A percentile compares a stretch with the other conserved stretches of the same genome.
These are phyloP conservation scores for Papiliotrema terrestris DNA, from an alignment of 1,284 basidiomycete genomes.

Conservation along the genomic window DNA sequence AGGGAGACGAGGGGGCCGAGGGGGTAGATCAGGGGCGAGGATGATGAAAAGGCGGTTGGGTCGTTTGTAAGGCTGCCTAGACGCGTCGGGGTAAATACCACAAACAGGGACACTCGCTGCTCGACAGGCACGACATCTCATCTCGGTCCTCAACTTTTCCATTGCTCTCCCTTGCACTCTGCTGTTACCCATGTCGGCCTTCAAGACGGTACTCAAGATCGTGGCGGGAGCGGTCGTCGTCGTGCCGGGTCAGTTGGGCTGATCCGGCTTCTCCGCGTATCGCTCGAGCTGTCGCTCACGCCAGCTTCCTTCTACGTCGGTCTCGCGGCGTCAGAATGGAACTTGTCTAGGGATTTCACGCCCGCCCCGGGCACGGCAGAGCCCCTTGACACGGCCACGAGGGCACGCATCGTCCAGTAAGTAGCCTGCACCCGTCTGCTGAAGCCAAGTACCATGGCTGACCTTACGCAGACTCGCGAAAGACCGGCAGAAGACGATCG, in stretches of 20 bases:
- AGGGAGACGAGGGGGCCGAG: too few relatives aligned
- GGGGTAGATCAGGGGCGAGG: too few relatives aligned
- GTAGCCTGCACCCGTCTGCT: not conserved
- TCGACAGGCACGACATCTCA: too few relatives aligned
- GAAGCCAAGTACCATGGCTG: not conserved
- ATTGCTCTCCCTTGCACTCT: too few relatives aligned
- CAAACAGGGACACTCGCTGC: too few relatives aligned
- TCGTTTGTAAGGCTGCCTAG: too few relatives aligned
- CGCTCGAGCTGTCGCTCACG: not conserved
- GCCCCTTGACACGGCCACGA: not conserved
- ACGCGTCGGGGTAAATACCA: too few relatives aligned
- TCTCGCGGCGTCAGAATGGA: not conserved
- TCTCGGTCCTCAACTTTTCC: too few relatives aligned
- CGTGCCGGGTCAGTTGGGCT: slow-evolving; percentile 1
- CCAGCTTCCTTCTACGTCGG: slow-evolving; percentile 1
- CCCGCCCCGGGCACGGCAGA: not conserved
- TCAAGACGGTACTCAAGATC: not conserved
- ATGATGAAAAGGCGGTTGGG: too few relatives aligned
- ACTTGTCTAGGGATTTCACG: not conserved
- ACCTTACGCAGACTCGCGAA: slow-evolving; percentile 18
- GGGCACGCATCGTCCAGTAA: slow-evolving; percentile 1
- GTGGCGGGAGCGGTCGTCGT: not conserved
- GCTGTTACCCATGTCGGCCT: too few relatives aligned
- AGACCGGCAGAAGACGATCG: slow-evolving; percentile 22
- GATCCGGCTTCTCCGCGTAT: too few relatives aligned